Conservation (phyloP, 2,329 filamentous ascomycete species). For the Ophiostoma himal-ulmi region DNA sequence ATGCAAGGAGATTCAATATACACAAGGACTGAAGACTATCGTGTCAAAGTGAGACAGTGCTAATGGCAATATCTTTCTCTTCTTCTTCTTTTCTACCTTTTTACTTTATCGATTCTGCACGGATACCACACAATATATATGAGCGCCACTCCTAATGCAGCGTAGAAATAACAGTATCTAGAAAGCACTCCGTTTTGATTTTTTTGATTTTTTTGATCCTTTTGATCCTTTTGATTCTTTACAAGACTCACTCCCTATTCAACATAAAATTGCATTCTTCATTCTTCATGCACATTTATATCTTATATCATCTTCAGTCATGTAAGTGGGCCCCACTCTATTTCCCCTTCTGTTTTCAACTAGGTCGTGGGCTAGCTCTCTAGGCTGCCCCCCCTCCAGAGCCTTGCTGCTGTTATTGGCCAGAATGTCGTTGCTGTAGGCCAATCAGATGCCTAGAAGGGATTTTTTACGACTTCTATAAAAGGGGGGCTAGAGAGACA, state of each 20-base stretch:
- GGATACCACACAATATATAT: too few species aligned
- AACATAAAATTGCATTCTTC: background rate
- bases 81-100: background rate
- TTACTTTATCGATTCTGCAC: background rate
- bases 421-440: background rate
- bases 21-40: background rate
- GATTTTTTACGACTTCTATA: conserved; percentile 2
- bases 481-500: conserved; percentile 19
- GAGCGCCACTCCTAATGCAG: too few species aligned
- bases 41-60: background rate
- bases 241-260: background rate
- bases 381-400: conserved; percentile 10
- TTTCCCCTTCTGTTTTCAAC: conserved; percentile 11
- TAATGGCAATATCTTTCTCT: background rate
- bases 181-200: too few species aligned
- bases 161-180: too few species aligned
- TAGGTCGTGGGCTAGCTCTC: conserved; percentile 10
- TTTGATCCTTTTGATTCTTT: too few species aligned
- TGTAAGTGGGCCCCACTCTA: conserved; percentile 17
- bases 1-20: background rate
- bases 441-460: conserved; percentile 20
- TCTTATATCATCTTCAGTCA: background rate
- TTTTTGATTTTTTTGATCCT: too few species aligned
- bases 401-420: conserved; percentile 22
- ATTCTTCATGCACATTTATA: background rate